These are phyloP conservation scores for Bolboschoenoplectus hybrid DNA, from an alignment of 202 grass and related monocot genomes.

Conservation along the genomic window DNA sequence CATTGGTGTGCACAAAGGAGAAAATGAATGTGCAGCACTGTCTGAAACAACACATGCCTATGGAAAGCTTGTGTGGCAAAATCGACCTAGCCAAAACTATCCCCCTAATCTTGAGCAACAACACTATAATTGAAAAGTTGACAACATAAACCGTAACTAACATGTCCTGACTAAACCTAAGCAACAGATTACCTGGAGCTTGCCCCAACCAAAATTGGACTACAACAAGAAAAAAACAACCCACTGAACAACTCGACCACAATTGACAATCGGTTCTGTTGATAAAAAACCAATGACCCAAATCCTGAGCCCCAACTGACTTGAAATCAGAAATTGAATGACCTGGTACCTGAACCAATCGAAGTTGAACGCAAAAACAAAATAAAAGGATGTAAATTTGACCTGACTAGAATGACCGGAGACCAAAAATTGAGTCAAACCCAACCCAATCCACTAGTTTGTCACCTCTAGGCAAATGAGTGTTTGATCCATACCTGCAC, in stretches of 20 bases:
- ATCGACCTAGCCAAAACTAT: background rate
- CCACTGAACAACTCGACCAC: background rate
- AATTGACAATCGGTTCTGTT: conserved; percentile 9
- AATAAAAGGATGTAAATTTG: background rate
- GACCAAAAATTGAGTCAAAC: background rate
- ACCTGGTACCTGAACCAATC: background rate
- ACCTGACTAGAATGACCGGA: background rate
- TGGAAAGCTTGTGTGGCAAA: background rate
- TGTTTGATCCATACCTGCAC: conserved; percentile 52
- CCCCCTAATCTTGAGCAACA: background rate
- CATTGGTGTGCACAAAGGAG: background rate
- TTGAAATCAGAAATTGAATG: background rate
- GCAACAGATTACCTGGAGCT: background rate
- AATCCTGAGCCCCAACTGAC: background rate
- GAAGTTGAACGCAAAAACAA: background rate
- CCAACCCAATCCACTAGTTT: background rate
- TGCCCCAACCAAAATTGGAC: background rate
- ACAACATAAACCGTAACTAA: background rate
- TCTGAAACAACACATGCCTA: background rate
- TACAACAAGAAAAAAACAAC: background rate
- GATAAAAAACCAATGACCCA: background rate
- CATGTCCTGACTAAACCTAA: background rate
- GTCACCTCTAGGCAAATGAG: background rate
- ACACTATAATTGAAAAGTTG: background rate
- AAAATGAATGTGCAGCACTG: background rate